Evolutionary conservation across 2,329 filamentous ascomycete genomes (phyloP).

Genomic region (Elsinoe perseae): DNA sequence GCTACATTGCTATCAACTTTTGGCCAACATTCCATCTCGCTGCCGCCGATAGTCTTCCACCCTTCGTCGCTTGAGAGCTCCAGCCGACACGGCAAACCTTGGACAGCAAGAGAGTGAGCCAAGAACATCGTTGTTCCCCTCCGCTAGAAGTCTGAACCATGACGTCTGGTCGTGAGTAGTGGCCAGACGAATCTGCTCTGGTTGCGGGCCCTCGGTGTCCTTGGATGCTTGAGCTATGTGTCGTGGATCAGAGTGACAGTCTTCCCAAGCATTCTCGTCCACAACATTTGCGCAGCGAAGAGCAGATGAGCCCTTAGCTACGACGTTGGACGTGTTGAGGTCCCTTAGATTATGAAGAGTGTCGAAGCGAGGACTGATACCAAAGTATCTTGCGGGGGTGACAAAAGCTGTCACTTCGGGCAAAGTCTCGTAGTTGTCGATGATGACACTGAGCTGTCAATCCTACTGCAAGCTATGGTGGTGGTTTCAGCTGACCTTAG

Average conservation of each 20-base stretch:
- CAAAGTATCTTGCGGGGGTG: conserved; percentile 23
- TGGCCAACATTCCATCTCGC: neutral
- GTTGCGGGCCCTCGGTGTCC: neutral
- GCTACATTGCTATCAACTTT: neutral
- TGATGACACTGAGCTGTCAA: conserved; percentile 38
- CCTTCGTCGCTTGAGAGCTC: conserved; percentile 25
- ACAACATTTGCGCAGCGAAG: conserved; percentile 22
- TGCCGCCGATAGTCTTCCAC: conserved; percentile 27
- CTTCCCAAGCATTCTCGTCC: neutral
- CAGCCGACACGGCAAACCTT: conserved; percentile 30
- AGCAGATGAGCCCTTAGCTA: conserved; percentile 24
- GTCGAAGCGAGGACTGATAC: conserved; percentile 23
- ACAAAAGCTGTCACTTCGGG: conserved; percentile 25
- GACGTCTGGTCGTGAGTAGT: conserved; percentile 8
- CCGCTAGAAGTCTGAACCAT: neutral
- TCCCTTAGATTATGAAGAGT: conserved; percentile 23
- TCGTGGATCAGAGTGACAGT: conserved; percentile 19
- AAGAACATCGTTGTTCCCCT: neutral
- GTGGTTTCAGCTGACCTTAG: neutral
- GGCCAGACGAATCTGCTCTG: conserved; percentile 19
- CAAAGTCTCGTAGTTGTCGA: conserved; percentile 38
- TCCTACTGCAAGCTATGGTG: too few species aligned
- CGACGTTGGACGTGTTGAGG: conserved; percentile 21
- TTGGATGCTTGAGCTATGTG: conserved; percentile 20
- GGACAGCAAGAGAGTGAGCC: conserved; percentile 24